A percentile compares a stretch with the other conserved stretches of the same genome.
Conservation (phyloP, 225 moss, liverwort and hornwort species). For the Pleurozium schreberi region DNA sequence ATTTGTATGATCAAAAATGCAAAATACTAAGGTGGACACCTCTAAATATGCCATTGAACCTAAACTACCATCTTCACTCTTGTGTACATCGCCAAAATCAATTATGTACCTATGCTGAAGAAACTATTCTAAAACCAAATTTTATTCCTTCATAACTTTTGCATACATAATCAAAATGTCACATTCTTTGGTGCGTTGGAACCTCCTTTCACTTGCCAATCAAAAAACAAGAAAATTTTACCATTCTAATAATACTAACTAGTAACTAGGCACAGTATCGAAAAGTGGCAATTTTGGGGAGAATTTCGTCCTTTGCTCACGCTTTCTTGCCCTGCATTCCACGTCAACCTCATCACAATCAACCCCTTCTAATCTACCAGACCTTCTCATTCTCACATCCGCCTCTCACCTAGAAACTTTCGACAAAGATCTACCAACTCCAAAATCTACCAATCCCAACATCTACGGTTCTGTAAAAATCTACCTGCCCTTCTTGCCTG, state of each 20-base stretch:
- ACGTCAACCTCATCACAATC: neutral
- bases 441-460: neutral
- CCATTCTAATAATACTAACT: neutral
- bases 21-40: too few relatives aligned
- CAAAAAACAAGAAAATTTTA: neutral
- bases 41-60: fast-evolving
- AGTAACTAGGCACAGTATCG: neutral
- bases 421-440: neutral
- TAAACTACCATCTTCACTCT: fast-evolving
- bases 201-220: neutral
- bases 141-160: neutral
- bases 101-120: neutral
- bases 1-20: neutral
- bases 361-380: neutral
- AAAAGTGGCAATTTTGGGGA: neutral
- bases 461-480: neutral
- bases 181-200: fast-evolving
- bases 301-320: neutral
- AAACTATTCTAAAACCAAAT: neutral
- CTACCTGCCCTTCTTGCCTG: neutral
- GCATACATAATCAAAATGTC: fast-evolving
- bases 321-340: neutral
- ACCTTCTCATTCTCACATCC: neutral
- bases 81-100: neutral
- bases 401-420: fast-evolving